phyloP scores from a whole-genome alignment of 2,329 filamentous ascomycete species.

The Thelonectria blattea region DNA sequence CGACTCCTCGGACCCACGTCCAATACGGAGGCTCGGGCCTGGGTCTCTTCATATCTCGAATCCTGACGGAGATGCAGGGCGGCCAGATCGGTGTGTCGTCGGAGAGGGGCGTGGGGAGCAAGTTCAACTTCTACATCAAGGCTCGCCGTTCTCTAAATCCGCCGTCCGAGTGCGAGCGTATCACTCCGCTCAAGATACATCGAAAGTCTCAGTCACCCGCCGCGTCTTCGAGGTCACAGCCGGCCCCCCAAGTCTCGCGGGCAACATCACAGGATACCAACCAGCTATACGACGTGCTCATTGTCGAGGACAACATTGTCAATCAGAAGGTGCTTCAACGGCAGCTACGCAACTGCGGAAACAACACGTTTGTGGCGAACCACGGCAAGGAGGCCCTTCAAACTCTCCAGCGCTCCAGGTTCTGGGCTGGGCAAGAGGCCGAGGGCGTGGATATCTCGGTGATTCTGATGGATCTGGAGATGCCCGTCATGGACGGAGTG shows the following conservation, averaged over 20 bases:
- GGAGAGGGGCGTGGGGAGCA: constrained; percentile 70
- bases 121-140: constrained; percentile 79
- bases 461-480: constrained; percentile 82
- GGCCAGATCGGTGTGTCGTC: constrained; percentile 78
- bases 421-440: constrained; percentile 57
- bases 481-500: constrained; percentile 84
- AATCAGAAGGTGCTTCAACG: constrained; percentile 70
- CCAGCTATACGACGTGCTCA: constrained; percentile 61
- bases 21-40: constrained; percentile 75
- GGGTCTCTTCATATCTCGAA: constrained; percentile 77
- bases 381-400: constrained; percentile 69
- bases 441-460: constrained; percentile 64
- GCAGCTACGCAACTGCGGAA: constrained; percentile 65
- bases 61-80: constrained; percentile 77
- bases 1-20: constrained; percentile 71
- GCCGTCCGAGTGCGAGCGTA: constrained; percentile 45
- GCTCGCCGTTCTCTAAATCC: constrained; percentile 61
- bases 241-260: constrained; percentile 25
- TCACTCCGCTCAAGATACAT: constrained; percentile 45
- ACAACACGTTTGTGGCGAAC: constrained; percentile 67
- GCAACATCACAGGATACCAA: constrained; percentile 23
- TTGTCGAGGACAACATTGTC: constrained; percentile 72
- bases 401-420: constrained; percentile 60
- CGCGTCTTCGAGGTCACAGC: constrained; percentile 26
- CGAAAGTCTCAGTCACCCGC: constrained; percentile 38